Evolutionary conservation across 352 stramenopile species (phyloP).

Genomic region (Phytophthora quininea): DNA sequence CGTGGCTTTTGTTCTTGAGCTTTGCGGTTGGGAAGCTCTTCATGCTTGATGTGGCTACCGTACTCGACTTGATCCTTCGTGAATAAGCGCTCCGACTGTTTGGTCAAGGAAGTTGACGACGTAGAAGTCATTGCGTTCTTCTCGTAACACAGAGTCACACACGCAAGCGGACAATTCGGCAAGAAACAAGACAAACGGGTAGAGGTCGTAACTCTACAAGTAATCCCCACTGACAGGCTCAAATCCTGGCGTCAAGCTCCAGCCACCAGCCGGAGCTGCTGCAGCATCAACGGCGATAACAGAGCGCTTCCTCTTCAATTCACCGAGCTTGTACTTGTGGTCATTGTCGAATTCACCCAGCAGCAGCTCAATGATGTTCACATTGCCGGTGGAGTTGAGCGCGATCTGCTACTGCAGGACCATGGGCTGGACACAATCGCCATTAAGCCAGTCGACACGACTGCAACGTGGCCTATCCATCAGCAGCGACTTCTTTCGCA

Average conservation of each 20-base stretch:
- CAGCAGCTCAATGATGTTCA: too few species aligned
- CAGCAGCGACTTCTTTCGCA: too few species aligned
- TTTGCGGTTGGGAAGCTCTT: neutral
- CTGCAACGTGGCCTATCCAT: too few species aligned
- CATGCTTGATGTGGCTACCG: neutral
- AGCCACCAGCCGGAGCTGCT: neutral
- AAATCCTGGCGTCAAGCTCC: slow-evolving; percentile 3
- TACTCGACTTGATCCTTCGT: neutral
- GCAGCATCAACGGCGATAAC: too few species aligned
- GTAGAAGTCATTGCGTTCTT: neutral
- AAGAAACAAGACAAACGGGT: slow-evolving; percentile 7
- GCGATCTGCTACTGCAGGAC: too few species aligned
- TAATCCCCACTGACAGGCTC: neutral
- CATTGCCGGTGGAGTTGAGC: too few species aligned
- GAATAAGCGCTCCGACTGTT: neutral
- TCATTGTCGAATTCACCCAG: too few species aligned
- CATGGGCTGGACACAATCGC: too few species aligned
- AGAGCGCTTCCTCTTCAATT: too few species aligned
- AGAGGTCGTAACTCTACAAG: neutral
- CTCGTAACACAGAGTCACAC: slow-evolving; percentile 5
- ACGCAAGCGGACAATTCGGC: neutral
- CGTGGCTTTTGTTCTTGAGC: neutral
- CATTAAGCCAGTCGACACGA: too few species aligned
- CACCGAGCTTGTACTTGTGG: too few species aligned
- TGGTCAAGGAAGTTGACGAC: neutral